A percentile compares a stretch with the other conserved stretches of the same genome.
phyloP scores from a whole-genome alignment of 106 monocot species.

The Iris macrosiphon region DNA sequence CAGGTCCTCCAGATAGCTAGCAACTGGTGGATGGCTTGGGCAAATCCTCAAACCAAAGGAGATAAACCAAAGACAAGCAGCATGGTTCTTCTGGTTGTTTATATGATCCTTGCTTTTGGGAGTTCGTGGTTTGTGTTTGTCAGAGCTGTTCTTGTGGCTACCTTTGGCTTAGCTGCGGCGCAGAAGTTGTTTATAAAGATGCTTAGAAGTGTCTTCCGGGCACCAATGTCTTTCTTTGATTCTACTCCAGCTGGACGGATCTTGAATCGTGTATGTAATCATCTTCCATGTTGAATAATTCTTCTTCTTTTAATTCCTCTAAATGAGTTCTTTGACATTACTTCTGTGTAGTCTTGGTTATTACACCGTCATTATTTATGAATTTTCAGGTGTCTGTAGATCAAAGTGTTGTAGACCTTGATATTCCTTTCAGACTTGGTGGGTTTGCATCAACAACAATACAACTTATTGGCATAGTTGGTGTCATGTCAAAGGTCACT shows the following conservation, averaged over 20 bases:
- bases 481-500: constrained; percentile 91
- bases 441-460: constrained; percentile 94
- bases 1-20: constrained; percentile 93
- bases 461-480: constrained; percentile 86
- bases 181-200: constrained; percentile 91
- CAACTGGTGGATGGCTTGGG: constrained; percentile 99
- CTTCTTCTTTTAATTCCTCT: neutral
- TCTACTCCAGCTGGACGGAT: constrained; percentile 94
- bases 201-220: constrained; percentile 74
- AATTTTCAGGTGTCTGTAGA: constrained; percentile 95
- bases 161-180: constrained; percentile 91
- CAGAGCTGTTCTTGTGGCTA: constrained; percentile 83
- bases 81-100: constrained; percentile 74
- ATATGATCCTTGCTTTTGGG: constrained; percentile 95
- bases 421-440: constrained; percentile 94
- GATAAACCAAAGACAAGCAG: constrained; percentile 69
- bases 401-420: constrained; percentile 98
- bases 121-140: constrained; percentile 93
- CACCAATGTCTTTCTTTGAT: constrained; percentile 97
- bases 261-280: constrained; percentile 77
- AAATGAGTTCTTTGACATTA: too few species aligned
- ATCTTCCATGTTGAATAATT: neutral
- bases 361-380: constrained; percentile 10
- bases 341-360: too few species aligned
- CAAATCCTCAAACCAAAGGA: constrained; percentile 90